Evolutionary conservation across 2,329 filamentous ascomycete genomes (phyloP), one percentile per base, ranked within the genome.

Genomic region (Penicillium sp.): DNA sequence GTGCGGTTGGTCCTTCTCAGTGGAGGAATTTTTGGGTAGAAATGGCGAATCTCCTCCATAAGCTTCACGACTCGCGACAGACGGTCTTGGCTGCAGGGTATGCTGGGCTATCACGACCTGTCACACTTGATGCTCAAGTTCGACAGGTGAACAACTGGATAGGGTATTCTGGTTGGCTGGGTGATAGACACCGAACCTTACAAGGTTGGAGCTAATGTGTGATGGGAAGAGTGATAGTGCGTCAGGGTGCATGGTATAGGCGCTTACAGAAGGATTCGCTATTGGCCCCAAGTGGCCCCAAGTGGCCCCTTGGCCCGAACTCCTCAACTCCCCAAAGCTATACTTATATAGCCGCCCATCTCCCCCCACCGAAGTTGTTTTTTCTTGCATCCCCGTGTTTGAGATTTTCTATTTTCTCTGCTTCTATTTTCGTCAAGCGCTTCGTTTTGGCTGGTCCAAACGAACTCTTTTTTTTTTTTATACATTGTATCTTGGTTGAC

Each of bases 371-470:
- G 4, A 16, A 33, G n/a, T 43, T 19, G 54, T 58, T 57, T 60
- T 61, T 62, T 59, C 61, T 51, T 62, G 62, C 63, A 63, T 63
- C 67, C 64, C 33, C 61, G 67, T 72, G 69, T 74, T 72, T 74
- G 66, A 68, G 55, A 54, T 69, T 62, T 67, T 59, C 58, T 69
- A 60, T 62, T 68, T 66, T 63, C 55, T 58, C 55, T 61, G 62
- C 54, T 71, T 74, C 68, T 73, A 69, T 76, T 73, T 69, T 71
- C 59, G 60, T 70, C 58, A 61, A 42, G 62, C 65, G 59, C 62
- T 69, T 67, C 66, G 70, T 71, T 51, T 75, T 78, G 76, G 77
- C 76, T 76, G 77, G 76, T 68, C 77, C 76, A 78, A 69, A 72
- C 73, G 65, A 69, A 55, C 62, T 33, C 56, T 62, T 67, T 65